Conservation (phyloP, 306 rosid species). For the Pterocarpus santalinus region DNA sequence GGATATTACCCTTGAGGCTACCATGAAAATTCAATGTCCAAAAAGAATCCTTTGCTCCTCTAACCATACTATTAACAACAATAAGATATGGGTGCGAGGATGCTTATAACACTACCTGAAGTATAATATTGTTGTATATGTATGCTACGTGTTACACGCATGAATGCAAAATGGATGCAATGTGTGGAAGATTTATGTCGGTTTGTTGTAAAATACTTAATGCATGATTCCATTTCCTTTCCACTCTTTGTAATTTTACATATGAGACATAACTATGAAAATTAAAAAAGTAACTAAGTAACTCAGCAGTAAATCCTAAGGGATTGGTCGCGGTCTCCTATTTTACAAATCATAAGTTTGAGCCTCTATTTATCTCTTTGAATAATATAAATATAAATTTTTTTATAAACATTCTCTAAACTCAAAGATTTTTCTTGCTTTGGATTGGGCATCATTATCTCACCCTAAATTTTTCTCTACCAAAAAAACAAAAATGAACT, state of each 20-base stretch:
- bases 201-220: background rate
- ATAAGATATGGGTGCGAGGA: constrained; percentile 41
- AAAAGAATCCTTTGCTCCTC: background rate
- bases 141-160: background rate
- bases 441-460: no score
- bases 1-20: constrained; percentile 59
- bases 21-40: background rate
- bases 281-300: background rate
- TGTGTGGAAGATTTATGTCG: background rate
- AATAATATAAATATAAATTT: no score
- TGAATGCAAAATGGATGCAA: background rate
- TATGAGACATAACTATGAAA: background rate
- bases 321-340: no score
- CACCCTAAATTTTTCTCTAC: no score
- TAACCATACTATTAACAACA: constrained; percentile 12
- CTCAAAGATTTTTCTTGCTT: no score
- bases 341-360: no score
- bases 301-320: no score
- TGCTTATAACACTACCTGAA: constrained; percentile 18
- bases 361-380: no score
- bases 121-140: background rate
- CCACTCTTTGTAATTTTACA: background rate
- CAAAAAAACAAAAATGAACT: no score
- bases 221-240: background rate
- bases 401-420: no score